phyloP scores from a whole-genome alignment of 2,329 filamentous ascomycete genomes.

The Bipolaris oryzae region DNA sequence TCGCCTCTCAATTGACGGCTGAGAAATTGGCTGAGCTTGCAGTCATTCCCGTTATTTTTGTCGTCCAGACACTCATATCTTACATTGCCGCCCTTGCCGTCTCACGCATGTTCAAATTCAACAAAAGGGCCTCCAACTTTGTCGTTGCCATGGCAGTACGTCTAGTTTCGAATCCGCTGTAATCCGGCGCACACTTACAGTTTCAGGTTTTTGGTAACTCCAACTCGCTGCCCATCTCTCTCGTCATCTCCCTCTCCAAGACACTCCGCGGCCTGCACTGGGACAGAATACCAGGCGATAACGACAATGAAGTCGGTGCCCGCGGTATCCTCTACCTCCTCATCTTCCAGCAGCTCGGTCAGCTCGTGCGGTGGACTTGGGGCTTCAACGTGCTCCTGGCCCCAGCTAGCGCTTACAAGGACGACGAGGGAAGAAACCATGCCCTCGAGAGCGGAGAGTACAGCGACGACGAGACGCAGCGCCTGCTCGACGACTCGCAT shows the following conservation, averaged over 20 bases:
- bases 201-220: constrained; percentile 89
- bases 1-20: constrained; percentile 90
- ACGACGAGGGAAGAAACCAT: constrained; percentile 60
- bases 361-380: constrained; percentile 97
- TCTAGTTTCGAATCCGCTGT: constrained; percentile 10
- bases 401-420: constrained; percentile 74
- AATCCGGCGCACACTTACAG: constrained; percentile 20
- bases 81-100: constrained; percentile 76
- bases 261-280: constrained; percentile 92
- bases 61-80: constrained; percentile 85
- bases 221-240: constrained; percentile 94
- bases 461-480: constrained; percentile 53
- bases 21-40: constrained; percentile 88
- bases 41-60: constrained; percentile 93
- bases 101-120: constrained; percentile 77
- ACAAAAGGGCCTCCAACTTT: constrained; percentile 87
- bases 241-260: constrained; percentile 91
- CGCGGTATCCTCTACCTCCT: constrained; percentile 93
- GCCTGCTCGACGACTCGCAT: constrained; percentile 49
- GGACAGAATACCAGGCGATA: constrained; percentile 88
- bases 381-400: constrained; percentile 95
- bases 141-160: constrained; percentile 89
- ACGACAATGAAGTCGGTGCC: constrained; percentile 91
- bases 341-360: constrained; percentile 96
- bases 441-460: constrained; percentile 61